Conservation (phyloP, 176 grass and related monocot genomes). For the Canna indica region DNA sequence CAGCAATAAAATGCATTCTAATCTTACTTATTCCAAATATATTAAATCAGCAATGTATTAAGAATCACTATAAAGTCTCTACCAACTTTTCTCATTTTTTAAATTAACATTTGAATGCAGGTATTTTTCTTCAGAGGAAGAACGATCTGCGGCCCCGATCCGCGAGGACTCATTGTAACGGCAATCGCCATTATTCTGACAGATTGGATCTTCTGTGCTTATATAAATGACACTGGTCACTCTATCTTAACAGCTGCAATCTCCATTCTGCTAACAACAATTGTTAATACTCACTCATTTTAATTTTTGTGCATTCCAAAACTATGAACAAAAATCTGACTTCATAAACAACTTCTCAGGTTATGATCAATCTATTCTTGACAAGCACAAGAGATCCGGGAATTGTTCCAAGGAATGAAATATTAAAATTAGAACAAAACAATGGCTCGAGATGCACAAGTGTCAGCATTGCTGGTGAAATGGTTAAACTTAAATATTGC, state of each 20-base stretch:
- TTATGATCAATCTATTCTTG: constrained; percentile 32
- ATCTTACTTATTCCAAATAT: too few relatives aligned
- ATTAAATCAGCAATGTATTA: too few relatives aligned
- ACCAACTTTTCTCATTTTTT: too few relatives aligned
- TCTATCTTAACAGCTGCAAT: not conserved
- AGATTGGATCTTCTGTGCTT: constrained; percentile 33
- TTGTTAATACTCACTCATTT: constrained; percentile 23
- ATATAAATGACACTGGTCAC: constrained; percentile 8
- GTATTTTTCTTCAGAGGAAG: constrained; percentile 65
- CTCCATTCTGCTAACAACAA: constrained; percentile 31
- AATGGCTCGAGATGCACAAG: constrained; percentile 6
- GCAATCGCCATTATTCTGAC: constrained; percentile 32
- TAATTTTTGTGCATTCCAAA: too few relatives aligned
- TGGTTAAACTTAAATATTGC: constrained; percentile 36
- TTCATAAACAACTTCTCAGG: constrained; percentile 17
- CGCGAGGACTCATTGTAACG: constrained; percentile 41
- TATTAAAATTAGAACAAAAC: not conserved
- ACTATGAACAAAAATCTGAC: too few relatives aligned
- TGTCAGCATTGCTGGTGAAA: constrained; percentile 20
- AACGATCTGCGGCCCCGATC: constrained; percentile 55
- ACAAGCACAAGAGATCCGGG: constrained; percentile 45
- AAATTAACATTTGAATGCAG: constrained; percentile 33
- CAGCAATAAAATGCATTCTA: too few relatives aligned
- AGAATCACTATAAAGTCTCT: too few relatives aligned
- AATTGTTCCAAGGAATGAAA: constrained; percentile 37